phyloP scores from a whole-genome alignment of 345 rosid genomes.

The Moricandia moricandioides region DNA sequence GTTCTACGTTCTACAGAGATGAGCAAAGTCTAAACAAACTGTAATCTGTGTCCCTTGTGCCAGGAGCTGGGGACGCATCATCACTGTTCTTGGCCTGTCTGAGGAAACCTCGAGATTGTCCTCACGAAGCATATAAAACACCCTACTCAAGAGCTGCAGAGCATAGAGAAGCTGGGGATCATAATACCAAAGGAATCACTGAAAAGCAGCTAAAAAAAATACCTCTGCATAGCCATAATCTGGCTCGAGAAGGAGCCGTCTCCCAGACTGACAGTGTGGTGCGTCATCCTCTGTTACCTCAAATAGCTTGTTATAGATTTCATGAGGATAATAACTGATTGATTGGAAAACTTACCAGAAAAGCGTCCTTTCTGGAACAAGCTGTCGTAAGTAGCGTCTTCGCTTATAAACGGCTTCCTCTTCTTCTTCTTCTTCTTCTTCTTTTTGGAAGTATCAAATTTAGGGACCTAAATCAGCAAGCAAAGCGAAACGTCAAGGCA shows the following conservation, averaged over 20 bases:
- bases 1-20: constrained; percentile 78
- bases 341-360: constrained; percentile 36
- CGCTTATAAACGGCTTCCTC: constrained; percentile 33
- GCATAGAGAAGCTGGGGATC: constrained; percentile 11
- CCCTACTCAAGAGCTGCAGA: constrained; percentile 76
- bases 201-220: background rate
- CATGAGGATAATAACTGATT: background rate
- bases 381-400: constrained; percentile 51
- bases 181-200: background rate
- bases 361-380: constrained; percentile 54
- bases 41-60: constrained; percentile 83
- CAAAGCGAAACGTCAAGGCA: background rate
- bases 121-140: constrained; percentile 66
- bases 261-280: constrained; percentile 29
- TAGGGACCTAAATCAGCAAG: constrained; percentile 15
- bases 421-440: constrained; percentile 66
- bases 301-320: background rate
- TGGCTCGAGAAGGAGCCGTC: constrained; percentile 53
- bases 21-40: constrained; percentile 75
- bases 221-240: constrained; percentile 86
- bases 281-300: constrained; percentile 49
- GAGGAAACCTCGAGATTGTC: constrained; percentile 76
- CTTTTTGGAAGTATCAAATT: constrained; percentile 76
- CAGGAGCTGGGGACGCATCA: constrained; percentile 85
- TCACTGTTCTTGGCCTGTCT: constrained; percentile 77